These are phyloP conservation scores for Neoscytalidium dimidiatum DNA, from an alignment of 2,329 filamentous ascomycete species.

Conservation along the genomic window DNA sequence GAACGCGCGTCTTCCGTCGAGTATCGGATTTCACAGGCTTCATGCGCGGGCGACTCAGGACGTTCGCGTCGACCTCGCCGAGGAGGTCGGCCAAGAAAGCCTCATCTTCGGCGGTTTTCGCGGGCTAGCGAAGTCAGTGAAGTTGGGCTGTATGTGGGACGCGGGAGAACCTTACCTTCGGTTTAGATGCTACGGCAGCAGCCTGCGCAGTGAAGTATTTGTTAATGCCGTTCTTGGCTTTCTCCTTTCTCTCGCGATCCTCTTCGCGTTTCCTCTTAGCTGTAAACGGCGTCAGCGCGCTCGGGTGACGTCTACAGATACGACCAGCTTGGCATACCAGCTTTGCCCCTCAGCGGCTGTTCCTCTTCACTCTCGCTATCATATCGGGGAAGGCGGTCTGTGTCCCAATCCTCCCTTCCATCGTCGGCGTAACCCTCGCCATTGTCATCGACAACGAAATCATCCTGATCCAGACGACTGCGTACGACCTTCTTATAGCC, in stretches of 20 bases:
- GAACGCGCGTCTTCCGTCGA: conserved; percentile 74
- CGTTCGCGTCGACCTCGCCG: conserved; percentile 82
- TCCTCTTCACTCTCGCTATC: conserved; percentile 75
- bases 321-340: conserved; percentile 44
- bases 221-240: conserved; percentile 87
- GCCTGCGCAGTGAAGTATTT: conserved; percentile 89
- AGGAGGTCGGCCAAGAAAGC: conserved; percentile 84
- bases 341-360: conserved; percentile 58
- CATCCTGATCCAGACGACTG: conserved; percentile 84
- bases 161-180: conserved; percentile 64
- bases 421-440: conserved; percentile 96
- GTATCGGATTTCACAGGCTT: conserved; percentile 72
- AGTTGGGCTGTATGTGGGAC: not conserved
- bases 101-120: conserved; percentile 83
- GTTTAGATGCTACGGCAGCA: conserved; percentile 65
- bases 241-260: conserved; percentile 80
- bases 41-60: conserved; percentile 59
- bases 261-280: conserved; percentile 88
- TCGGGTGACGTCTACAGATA: not conserved
- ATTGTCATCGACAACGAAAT: conserved; percentile 98
- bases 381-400: conserved; percentile 67
- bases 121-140: conserved; percentile 45
- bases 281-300: conserved; percentile 35
- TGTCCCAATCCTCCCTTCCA: conserved; percentile 69
- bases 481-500: conserved; percentile 92